These are phyloP conservation scores for Venturia nashicola DNA, from an alignment of 2,329 filamentous ascomycete genomes.

Conservation along the genomic window DNA sequence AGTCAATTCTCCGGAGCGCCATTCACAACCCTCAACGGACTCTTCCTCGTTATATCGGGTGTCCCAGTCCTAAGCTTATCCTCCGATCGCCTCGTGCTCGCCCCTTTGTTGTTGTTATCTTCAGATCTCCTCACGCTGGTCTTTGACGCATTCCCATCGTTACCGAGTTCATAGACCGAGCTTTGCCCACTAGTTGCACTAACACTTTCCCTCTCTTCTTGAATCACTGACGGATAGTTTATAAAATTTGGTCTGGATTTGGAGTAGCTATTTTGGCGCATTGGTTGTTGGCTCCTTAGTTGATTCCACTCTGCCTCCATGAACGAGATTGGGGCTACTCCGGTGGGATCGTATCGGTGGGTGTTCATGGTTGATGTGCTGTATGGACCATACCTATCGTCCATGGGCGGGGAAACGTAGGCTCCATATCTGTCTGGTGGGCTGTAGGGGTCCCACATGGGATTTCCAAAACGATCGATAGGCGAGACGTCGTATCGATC, in stretches of 20 bases:
- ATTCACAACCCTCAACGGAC: not conserved
- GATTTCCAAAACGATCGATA: not conserved
- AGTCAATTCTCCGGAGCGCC: not conserved
- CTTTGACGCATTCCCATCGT: not conserved
- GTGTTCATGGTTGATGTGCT: not conserved
- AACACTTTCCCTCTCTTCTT: not conserved
- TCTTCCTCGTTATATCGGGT: not conserved
- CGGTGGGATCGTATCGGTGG: not conserved
- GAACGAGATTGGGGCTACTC: not conserved
- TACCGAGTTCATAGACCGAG: not conserved
- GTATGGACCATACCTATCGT: conserved; percentile 1
- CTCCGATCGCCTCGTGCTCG: not conserved
- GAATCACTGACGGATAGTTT: not conserved
- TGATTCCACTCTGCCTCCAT: conserved; percentile 1
- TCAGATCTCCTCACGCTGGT: not conserved
- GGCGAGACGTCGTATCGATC: not conserved
- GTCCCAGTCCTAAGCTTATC: not conserved
- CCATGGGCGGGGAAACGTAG: not conserved
- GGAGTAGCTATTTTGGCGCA: not conserved
- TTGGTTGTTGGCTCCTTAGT: not conserved
- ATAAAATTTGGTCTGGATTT: not conserved
- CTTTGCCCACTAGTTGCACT: not conserved
- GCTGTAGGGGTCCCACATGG: not conserved
- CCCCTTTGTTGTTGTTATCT: not conserved
- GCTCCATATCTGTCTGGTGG: not conserved